Evolutionary conservation across 768 basidiomycete genomes (phyloP).

Genomic region (Psilocybe azurescens): DNA sequence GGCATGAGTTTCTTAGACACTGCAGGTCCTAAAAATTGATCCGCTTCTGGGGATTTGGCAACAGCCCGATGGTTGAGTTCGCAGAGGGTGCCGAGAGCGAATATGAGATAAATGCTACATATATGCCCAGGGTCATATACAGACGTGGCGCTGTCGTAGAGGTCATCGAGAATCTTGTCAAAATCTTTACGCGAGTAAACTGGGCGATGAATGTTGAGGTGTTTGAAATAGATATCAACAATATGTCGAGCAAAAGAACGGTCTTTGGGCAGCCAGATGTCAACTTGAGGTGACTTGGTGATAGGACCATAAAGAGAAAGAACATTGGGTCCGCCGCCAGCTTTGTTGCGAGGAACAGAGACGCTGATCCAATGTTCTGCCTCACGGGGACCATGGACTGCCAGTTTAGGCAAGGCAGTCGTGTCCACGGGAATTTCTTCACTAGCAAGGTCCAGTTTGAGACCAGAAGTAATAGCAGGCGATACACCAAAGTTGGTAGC

Average conservation of each 20-base stretch:
- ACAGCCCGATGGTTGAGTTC: slow-evolving; percentile 78
- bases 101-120: slow-evolving; percentile 76
- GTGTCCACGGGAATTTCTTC: slow-evolving; percentile 84
- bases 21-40: slow-evolving; percentile 39
- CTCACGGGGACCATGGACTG: slow-evolving; percentile 64
- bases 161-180: slow-evolving; percentile 61
- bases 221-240: slow-evolving; percentile 73
- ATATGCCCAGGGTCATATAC: slow-evolving; percentile 77
- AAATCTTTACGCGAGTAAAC: slow-evolving; percentile 76
- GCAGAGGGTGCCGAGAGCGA: slow-evolving; percentile 83
- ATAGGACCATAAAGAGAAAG: slow-evolving; percentile 38
- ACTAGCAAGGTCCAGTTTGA: slow-evolving; percentile 61
- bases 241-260: slow-evolving; percentile 66
- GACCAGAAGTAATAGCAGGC: slow-evolving; percentile 67
- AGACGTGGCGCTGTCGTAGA: slow-evolving; percentile 62
- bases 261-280: slow-evolving; percentile 80
- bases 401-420: slow-evolving; percentile 60
- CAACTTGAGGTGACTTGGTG: slow-evolving; percentile 41
- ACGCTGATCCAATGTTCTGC: slow-evolving; percentile 64
- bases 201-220: slow-evolving; percentile 82
- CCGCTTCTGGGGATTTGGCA: slow-evolving; percentile 49
- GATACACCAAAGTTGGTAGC: slow-evolving; percentile 84
- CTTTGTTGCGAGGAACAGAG: slow-evolving; percentile 53
- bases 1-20: slow-evolving; percentile 69
- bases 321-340: slow-evolving; percentile 36